These are phyloP conservation scores for Aureobasidium sp. DNA, from an alignment of 2,329 filamentous ascomycete genomes.

Conservation along the genomic window DNA sequence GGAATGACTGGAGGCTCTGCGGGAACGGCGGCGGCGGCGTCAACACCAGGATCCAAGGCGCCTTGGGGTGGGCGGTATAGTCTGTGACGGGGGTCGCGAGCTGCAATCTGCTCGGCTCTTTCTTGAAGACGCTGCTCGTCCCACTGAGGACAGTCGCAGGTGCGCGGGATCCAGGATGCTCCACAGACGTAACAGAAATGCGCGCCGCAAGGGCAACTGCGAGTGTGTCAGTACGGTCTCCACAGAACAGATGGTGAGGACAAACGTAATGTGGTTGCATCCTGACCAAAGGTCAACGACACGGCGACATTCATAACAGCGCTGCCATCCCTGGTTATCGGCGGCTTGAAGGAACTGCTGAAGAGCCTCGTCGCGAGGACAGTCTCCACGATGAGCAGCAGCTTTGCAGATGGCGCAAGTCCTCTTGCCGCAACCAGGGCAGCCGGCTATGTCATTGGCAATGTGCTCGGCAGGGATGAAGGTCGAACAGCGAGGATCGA, in stretches of 20 bases:
- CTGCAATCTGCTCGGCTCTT: constrained; percentile 15
- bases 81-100: background rate
- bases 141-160: background rate
- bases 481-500: constrained; percentile 34
- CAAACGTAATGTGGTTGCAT: constrained; percentile 53
- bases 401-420: constrained; percentile 48
- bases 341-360: constrained; percentile 39
- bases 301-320: constrained; percentile 40
- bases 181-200: constrained; percentile 18
- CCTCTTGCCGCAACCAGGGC: constrained; percentile 33
- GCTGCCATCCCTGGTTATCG: constrained; percentile 42
- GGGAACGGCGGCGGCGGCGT: background rate
- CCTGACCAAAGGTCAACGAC: constrained; percentile 46
- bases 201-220: too few relatives aligned
- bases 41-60: background rate
- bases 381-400: constrained; percentile 40
- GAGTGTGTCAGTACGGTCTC: background rate
- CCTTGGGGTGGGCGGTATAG: background rate
- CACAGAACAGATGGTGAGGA: constrained; percentile 16
- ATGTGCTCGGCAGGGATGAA: constrained; percentile 40
- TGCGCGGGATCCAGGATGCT: constrained; percentile 19
- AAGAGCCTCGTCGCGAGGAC: constrained; percentile 37
- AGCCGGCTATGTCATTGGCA: constrained; percentile 32
- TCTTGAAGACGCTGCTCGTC: background rate
- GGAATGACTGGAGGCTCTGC: background rate